Percentiles rank a stretch among this genome's conserved stretches.
Evolutionary conservation across 176 grass and related monocot species (phyloP).

Genomic region (Elaeis guineensis): DNA sequence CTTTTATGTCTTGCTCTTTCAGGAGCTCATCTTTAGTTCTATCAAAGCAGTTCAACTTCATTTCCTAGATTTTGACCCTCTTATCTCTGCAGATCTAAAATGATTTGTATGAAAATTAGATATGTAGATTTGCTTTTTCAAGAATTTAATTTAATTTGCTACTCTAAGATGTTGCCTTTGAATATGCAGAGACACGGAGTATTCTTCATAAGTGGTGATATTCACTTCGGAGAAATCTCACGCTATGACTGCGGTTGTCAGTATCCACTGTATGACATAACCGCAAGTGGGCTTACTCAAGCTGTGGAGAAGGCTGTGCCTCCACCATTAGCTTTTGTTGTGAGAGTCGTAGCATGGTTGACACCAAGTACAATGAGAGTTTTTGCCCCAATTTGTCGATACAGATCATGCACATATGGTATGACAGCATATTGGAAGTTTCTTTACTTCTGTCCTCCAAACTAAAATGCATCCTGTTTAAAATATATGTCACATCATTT

Average conservation of each 20-base stretch:
- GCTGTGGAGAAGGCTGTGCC: constrained; percentile 57
- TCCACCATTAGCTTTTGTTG: constrained; percentile 32
- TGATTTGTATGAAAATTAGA: background rate
- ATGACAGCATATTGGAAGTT: constrained; percentile 1
- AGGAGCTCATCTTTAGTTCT: too few relatives aligned
- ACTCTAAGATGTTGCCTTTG: background rate
- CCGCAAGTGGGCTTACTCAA: constrained; percentile 87
- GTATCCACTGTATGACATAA: constrained; percentile 86
- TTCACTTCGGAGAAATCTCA: constrained; percentile 95
- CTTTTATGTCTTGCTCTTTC: too few relatives aligned
- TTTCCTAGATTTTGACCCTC: too few relatives aligned
- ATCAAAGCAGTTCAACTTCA: too few relatives aligned
- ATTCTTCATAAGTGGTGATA: constrained; percentile 85
- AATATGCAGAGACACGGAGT: constrained; percentile 72
- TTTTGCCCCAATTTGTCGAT: constrained; percentile 37
- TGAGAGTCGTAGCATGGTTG: constrained; percentile 48
- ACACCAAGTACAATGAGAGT: constrained; percentile 70
- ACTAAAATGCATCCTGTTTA: too few relatives aligned
- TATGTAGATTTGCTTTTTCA: constrained; percentile 7
- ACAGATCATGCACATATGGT: constrained; percentile 84
- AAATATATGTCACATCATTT: too few relatives aligned
- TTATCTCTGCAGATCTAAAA: too few relatives aligned
- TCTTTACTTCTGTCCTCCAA: too few relatives aligned
- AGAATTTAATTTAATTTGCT: background rate
- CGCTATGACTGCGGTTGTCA: constrained; percentile 61